Evolutionary conservation across 1,284 basidiomycete genomes (phyloP).

Genomic region (Cryptococcus deneoformans): DNA sequence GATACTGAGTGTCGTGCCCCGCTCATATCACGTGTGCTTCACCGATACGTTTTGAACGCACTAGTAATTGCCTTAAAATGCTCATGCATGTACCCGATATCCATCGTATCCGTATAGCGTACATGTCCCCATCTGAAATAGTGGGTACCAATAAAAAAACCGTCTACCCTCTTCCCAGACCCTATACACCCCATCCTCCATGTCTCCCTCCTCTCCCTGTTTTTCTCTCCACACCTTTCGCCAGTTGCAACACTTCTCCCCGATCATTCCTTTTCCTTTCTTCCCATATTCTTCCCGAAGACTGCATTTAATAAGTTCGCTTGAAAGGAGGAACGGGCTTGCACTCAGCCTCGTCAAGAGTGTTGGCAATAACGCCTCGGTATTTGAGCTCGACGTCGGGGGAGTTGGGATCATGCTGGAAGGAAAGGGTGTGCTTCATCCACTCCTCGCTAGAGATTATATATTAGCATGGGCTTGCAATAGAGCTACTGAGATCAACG

Average conservation of each 20-base stretch:
- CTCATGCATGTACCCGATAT: no score
- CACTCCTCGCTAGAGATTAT: constrained; percentile 67
- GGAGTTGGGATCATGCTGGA: constrained; percentile 66
- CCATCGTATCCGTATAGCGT: no score
- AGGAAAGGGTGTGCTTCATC: constrained; percentile 93
- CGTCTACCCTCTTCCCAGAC: neutral
- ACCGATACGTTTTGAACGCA: no score
- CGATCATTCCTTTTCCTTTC: neutral
- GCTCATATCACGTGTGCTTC: no score
- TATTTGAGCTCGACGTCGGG: constrained; percentile 90
- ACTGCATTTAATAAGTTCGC: constrained; percentile 13
- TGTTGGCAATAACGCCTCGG: constrained; percentile 76
- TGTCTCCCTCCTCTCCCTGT: neutral
- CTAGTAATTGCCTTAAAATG: no score
- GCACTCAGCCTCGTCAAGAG: constrained; percentile 95
- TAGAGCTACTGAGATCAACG: neutral
- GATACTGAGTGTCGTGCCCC: no score
- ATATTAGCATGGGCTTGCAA: constrained; percentile 1
- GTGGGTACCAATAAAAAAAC: neutral
- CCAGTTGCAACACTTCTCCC: neutral
- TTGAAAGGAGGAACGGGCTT: constrained; percentile 54
- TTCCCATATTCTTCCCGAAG: no score
- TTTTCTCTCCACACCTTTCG: neutral
- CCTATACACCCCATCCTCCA: neutral
- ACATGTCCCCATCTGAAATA: neutral